Evolutionary conservation across 331 rosid genomes (phyloP).

Genomic region (Rhamnella rubrinervis): DNA sequence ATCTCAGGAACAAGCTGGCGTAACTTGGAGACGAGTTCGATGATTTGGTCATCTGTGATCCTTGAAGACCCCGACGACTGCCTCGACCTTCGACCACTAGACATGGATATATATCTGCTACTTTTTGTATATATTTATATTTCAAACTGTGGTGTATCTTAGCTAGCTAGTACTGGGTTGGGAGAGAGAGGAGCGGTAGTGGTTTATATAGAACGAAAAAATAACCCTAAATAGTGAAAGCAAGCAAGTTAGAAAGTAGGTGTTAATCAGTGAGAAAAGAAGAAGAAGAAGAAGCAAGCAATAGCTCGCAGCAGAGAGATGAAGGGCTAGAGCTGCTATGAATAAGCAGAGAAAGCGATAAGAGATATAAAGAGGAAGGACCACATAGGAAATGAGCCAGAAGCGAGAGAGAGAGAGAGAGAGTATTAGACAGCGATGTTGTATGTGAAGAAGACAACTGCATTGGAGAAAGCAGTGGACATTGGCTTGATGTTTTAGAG

Average conservation of each 20-base stretch:
- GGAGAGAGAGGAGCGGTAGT: no score
- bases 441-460: slow-evolving; percentile 69
- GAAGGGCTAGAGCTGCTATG: slow-evolving; percentile 27
- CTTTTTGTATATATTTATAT: background rate
- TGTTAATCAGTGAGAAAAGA: background rate
- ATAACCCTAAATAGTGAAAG: background rate
- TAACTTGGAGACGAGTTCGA: slow-evolving; percentile 81
- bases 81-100: slow-evolving; percentile 51
- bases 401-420: slow-evolving; percentile 10
- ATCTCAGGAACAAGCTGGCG: slow-evolving; percentile 95
- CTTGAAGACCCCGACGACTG: slow-evolving; percentile 30
- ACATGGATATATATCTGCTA: slow-evolving; percentile 15
- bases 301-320: background rate
- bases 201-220: background rate
- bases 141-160: no score
- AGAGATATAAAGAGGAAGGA: slow-evolving; percentile 58
- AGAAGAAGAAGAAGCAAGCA: background rate
- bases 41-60: slow-evolving; percentile 82
- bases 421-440: slow-evolving; percentile 53
- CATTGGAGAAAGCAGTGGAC: slow-evolving; percentile 53
- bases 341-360: slow-evolving; percentile 53
- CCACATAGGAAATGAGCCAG: slow-evolving; percentile 22
- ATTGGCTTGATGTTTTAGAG: slow-evolving; percentile 15
- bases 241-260: background rate
- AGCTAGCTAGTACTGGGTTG: background rate